Percentiles rank a stretch among this genome's conserved stretches.
Conservation (phyloP, 2,329 filamentous ascomycete genomes). For the Fusarium nanum region DNA sequence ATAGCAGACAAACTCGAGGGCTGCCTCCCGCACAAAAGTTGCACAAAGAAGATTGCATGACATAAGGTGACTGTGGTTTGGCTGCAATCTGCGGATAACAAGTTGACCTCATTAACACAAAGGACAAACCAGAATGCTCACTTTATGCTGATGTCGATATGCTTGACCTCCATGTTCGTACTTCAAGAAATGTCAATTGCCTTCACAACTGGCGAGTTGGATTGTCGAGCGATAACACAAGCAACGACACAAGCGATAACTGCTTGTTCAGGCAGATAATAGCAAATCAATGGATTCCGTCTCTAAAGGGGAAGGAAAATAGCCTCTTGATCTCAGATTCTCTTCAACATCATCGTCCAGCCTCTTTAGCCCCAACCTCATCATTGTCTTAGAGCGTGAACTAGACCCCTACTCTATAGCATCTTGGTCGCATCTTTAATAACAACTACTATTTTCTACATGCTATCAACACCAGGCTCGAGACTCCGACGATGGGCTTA, state of each 20-base stretch:
- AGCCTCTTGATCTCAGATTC: neutral
- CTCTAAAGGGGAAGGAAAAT: neutral
- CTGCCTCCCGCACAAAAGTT: neutral
- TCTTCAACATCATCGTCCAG: neutral
- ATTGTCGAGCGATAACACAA: neutral
- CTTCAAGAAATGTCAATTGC: neutral
- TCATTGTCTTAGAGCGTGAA: neutral
- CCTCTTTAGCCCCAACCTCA: neutral
- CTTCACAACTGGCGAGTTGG: neutral
- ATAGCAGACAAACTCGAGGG: neutral
- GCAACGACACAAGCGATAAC: neutral
- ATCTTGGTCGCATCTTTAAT: too few relatives aligned
- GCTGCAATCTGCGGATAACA: neutral
- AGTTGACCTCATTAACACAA: neutral
- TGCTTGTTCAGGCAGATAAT: neutral
- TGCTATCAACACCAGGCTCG: neutral
- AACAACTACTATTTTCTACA: neutral
- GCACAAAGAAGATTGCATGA: neutral
- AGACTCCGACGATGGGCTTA: neutral
- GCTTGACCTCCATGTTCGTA: neutral
- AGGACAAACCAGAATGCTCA: neutral
- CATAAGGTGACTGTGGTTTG: too few relatives aligned
- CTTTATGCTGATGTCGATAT: neutral
- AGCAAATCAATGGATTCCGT: neutral
- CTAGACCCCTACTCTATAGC: neutral